Percentiles rank a stretch among this genome's conserved stretches.
These are phyloP conservation scores for Scopulariopsis brevicaulis DNA, from an alignment of 2,329 filamentous ascomycete genomes.

Conservation along the genomic window DNA sequence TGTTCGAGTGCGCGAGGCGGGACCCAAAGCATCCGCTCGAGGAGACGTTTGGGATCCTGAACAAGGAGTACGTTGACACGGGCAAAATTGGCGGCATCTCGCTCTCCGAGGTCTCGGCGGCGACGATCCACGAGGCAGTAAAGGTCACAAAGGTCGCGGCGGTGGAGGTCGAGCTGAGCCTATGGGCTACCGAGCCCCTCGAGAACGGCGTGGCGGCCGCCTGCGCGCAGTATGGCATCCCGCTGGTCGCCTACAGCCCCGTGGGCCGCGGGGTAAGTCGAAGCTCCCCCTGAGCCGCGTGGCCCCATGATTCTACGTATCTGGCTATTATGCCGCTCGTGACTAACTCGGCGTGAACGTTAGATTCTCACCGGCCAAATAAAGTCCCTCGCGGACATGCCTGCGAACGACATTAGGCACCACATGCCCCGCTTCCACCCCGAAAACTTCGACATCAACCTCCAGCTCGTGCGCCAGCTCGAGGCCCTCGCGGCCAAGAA, in stretches of 20 bases:
- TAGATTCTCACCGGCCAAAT: constrained; percentile 42
- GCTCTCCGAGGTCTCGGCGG: constrained; percentile 37
- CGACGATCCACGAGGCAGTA: constrained; percentile 35
- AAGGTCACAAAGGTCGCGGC: constrained; percentile 29
- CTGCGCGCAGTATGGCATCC: constrained; percentile 53
- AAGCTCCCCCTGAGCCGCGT: not conserved
- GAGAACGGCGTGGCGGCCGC: constrained; percentile 39
- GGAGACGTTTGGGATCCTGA: constrained; percentile 26
- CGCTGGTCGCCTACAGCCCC: constrained; percentile 62
- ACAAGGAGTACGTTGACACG: constrained; percentile 35
- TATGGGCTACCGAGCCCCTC: constrained; percentile 35
- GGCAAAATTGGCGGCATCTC: constrained; percentile 39
- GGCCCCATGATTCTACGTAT: not conserved
- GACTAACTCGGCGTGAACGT: not conserved
- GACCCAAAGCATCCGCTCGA: constrained; percentile 36
- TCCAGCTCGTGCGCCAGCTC: constrained; percentile 47
- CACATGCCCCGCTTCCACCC: constrained; percentile 47
- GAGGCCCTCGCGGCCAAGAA: constrained; percentile 47
- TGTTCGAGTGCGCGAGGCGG: constrained; percentile 47
- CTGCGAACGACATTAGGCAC: constrained; percentile 33
- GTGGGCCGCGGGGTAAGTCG: constrained; percentile 42
- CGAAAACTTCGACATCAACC: constrained; percentile 52
- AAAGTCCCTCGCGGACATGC: constrained; percentile 41
- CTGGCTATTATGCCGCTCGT: not conserved
- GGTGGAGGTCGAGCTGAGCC: constrained; percentile 43